Evolutionary conservation across 805 yeast species (phyloP), one percentile per base, ranked within the genome.

Genomic region (Blastobotrys terrestris): DNA sequence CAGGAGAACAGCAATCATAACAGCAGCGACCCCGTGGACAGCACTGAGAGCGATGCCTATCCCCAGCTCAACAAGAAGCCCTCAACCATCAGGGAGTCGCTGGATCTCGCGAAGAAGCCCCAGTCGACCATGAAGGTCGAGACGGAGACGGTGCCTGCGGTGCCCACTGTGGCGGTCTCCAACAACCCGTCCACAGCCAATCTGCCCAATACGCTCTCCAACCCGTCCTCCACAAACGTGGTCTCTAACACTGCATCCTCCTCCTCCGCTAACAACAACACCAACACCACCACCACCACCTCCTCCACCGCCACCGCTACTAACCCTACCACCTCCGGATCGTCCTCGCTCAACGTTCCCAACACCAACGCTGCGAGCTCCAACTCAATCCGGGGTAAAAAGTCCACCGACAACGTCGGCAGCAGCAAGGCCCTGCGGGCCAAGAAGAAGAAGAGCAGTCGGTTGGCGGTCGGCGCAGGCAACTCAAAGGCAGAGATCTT

Each of bases 401-500:
- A 54, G 40, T 39, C 39, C n/a, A 48, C 47, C 11, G 43, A 49
- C 48, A 45, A 31, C 18, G 48, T 39, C 14, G 20, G 40, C 14
- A 20, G 42, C 21, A 35, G 39, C 6, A 45, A 56, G 5, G 51
- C 56, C 20, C 55, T 53, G 15, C 55, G 58, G 39, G 54, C 62
- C 11, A 58, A 77, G 50, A 81, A 79, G 55, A 79, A 76, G 57
- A 69, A 67, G 52, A 55, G 55, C 44, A 52, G 58, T 40, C 53
- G 65, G 48, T 60, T 60, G 22, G 67, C 65, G 4, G 63, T 70
- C 3, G 78, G 88, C 2, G 8, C 35, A 11, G 35, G 35, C 35
- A 26, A 26, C 35, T 82, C 95, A 5, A 79, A 90, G 63, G 94
- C 97, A 0, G 98, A 91, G 63, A 81, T 89, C 55, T 94, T 94